Base-by-base conservation (phyloP, 2,329 filamentous ascomycete species). In the Cladosporium sp. region DNA sequence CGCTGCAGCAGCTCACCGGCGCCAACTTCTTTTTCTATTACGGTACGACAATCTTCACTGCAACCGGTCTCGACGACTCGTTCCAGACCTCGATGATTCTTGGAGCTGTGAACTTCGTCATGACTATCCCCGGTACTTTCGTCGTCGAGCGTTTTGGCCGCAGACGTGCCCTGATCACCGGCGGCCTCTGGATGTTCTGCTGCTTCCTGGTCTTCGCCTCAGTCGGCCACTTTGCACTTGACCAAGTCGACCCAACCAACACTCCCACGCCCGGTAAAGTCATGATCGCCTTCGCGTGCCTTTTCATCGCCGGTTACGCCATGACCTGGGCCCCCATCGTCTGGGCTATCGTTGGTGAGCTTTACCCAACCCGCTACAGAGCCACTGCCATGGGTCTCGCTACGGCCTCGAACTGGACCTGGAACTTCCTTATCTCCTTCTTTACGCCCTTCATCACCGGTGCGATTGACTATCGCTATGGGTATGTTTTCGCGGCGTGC, bases 311-410 rank as follows among this genome's bases (percentile, higher is more conserved):
- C 0, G 81, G 76, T 1, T 87, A 83, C 55, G 83, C 83, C 3
- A 84, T 80, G 1, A 86, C 83, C 2, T 87, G 84, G 84, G 84
- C 83, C 18, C 84, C 84, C 1, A 78, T 83, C 46, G 80, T 86
- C 49, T 90, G 86, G 86, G 82, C 59, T 50, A 75, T 85, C 19
- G 79, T 83, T 43, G 79, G 81, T 4, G 81, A 85, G 63, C 77
- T 87, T 46, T 60, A 54, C 59, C 54, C 51, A 2, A 49, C 55
- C 13, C 49, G 56, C 33, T 60, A 60, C 56, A 74, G 81, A 35
- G 80, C 80, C 2, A 77, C 77, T 40, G 59, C 59, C 8, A 83
- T 83, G 77, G 80, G 79, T 2, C 65, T 84, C 2, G 76, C 80
- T 0, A 85, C 82, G 0, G 76, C 80, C 0, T 77, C 76, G 59